Base-by-base conservation (phyloP, 805 yeast genomes). In the Yarrowia sp. region DNA sequence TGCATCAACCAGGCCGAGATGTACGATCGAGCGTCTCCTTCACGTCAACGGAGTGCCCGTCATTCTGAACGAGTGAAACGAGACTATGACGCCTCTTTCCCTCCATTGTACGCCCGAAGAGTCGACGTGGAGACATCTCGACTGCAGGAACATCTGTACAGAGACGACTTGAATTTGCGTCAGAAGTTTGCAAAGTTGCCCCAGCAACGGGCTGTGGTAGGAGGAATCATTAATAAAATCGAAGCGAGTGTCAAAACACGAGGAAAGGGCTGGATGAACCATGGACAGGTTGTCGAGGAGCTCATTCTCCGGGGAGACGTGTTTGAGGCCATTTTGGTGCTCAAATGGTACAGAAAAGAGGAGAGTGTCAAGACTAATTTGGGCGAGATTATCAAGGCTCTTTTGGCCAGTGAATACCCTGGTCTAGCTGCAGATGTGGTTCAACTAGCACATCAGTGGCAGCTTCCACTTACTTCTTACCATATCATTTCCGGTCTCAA, bases 111-210 rank as follows among this genome's bases (percentile, higher is more conserved):
- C 14, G 61, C 44, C 2, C 46, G 61, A 11, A 36, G 61, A 54
- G 46, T 54, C 26, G 61, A 54, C 10, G 46, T 38, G 35, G 61
- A 54, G 35, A 38, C 46, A 0, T 4, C 22, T 7, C 5, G 35
- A 14, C 35, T 54, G 6, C 44, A 54, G 35, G 46, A 54, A 7
- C 32, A 35, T 24, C 35, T 54, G 12, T 38, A 54, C 19, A 12
- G 61, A 12, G 61, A 54, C 4, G 61, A 36, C 26, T 1, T 54
- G 19, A 38, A 7, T n/a, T 17, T 58, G 21, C 28, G 22, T 28
- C 63, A 58, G 21, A 58, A 58, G 11, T 49, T 58, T 38, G 41
- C 63, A 16, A 14, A n/a, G 22, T 10, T 58, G 3, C 63, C 63
- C 10, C 38, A 41, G 16, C 63, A 58, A 32, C 11, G 51, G 14